Evolutionary conservation across 2,329 filamentous ascomycete genomes (phyloP).

Genomic region (Lasiodiplodia sp.): DNA sequence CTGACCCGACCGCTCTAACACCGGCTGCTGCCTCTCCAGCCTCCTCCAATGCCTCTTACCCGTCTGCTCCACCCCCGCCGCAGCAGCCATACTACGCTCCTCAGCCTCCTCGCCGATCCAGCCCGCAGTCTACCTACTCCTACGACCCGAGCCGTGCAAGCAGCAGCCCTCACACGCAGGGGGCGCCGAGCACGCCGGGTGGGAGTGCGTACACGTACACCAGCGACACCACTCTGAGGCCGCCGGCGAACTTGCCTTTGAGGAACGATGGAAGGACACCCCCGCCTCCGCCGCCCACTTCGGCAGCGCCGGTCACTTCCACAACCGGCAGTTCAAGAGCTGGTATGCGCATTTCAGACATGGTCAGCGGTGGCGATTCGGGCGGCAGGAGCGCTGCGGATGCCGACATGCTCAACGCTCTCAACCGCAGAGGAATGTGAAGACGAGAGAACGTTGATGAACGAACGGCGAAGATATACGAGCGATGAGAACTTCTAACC

Average conservation of each 20-base stretch:
- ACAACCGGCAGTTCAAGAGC: slow-evolving; percentile 27
- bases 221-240: slow-evolving; percentile 41
- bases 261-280: slow-evolving; percentile 49
- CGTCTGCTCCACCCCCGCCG: slow-evolving; percentile 43
- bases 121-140: slow-evolving; percentile 51
- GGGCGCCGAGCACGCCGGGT: slow-evolving; percentile 45
- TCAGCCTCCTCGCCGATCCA: slow-evolving; percentile 49
- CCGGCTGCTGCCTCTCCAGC: slow-evolving; percentile 54
- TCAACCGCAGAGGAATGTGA: slow-evolving; percentile 46
- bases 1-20: slow-evolving; percentile 54
- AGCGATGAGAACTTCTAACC: slow-evolving; percentile 27
- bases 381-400: slow-evolving; percentile 50
- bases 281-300: slow-evolving; percentile 36
- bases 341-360: slow-evolving; percentile 53
- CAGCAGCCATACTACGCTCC: slow-evolving; percentile 50
- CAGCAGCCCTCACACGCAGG: slow-evolving; percentile 52
- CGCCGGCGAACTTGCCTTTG: slow-evolving; percentile 39
- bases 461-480: slow-evolving; percentile 24
- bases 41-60: slow-evolving; percentile 50
- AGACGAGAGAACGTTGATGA: slow-evolving; percentile 16
- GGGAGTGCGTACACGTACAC: slow-evolving; percentile 40
- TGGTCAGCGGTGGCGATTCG: slow-evolving; percentile 42
- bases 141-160: slow-evolving; percentile 52
- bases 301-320: slow-evolving; percentile 41
- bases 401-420: slow-evolving; percentile 53